Evolutionary conservation across 257 asterid genomes (phyloP), one percentile per base, ranked within the genome.

Genomic region (Cruciata laevipes): DNA sequence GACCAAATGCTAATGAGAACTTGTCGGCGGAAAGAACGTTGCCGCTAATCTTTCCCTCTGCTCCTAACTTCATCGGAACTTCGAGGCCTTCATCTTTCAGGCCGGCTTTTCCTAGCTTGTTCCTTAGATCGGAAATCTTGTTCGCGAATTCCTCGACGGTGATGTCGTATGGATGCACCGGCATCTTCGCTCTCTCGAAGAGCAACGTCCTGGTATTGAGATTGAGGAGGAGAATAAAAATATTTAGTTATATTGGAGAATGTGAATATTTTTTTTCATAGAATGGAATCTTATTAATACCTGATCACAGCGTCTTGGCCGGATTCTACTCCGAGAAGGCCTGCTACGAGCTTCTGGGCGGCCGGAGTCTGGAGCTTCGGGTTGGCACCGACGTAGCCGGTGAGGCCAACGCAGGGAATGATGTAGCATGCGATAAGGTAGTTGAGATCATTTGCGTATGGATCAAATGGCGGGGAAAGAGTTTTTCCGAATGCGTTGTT

Each of bases 331-430:
- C 78, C 89, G 42, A 84, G 63, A 5, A 84, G 84, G 67, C 86
- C 85, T 0, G 84, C 85, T 57, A 76, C 81, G 4, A 84, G 62
- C 85, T 84, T 77, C 81, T 60, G 86, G 66, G 98, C 83, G 3
- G 31, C 44, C 31, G 86, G 71, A 75, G 74, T 73, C 7, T 69
- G 66, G 71, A 93, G 97, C 65, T 77, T 81, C 0, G 95, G 88
- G 51, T 83, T 93, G 6, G 96, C 91, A 5, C 97, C 98, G 0
- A 93, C 98, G 12, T 90, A 93, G 10, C 97, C 98, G 0, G 95
- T 93, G 78, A 90, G 95, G 64, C 98, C 97, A 61, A 90, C 87
- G 61, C 85, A 92, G 38, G 97, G 96, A n/a, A 93, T 69, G 7
- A 93, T 65, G 60, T 88, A 93, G 4, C 88, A 84, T 2, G 99